Percentiles rank a stretch among this genome's conserved stretches.
Conservation (phyloP, 2,329 filamentous ascomycete species). For the Aureobasidium melanogenum region DNA sequence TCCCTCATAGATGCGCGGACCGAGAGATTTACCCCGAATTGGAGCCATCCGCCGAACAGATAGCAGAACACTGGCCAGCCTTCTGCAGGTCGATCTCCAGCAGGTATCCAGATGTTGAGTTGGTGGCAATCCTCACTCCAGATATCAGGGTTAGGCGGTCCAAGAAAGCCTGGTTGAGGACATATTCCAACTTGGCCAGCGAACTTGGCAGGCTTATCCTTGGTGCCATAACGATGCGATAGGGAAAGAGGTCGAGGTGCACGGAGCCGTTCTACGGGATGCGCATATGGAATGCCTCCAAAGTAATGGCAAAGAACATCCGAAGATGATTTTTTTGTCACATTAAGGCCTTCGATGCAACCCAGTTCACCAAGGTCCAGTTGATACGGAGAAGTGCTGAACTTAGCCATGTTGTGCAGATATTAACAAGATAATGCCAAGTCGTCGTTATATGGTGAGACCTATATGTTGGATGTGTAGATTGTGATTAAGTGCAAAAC, state of each 20-base stretch:
- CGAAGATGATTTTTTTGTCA: conserved; percentile 25
- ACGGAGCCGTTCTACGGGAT: conserved; percentile 43
- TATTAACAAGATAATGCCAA: not conserved
- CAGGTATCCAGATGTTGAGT: conserved; percentile 47
- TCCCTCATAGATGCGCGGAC: no score
- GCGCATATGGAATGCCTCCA: conserved; percentile 47
- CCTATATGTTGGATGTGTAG: no score
- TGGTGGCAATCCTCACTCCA: conserved; percentile 49
- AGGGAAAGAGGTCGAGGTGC: conserved; percentile 39
- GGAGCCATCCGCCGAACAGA: conserved; percentile 50
- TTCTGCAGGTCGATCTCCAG: conserved; percentile 32
- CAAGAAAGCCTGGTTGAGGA: conserved; percentile 38
- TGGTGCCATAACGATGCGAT: conserved; percentile 44
- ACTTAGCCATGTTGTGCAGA: conserved; percentile 2
- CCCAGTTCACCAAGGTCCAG: conserved; percentile 37
- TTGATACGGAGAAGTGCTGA: conserved; percentile 21
- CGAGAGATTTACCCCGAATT: conserved; percentile 35
- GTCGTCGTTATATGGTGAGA: no score
- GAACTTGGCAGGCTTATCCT: conserved; percentile 38
- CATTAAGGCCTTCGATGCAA: conserved; percentile 41
- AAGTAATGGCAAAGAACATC: conserved; percentile 40
- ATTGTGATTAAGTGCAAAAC: no score
- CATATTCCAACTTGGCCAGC: conserved; percentile 36
- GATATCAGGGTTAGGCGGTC: conserved; percentile 15
- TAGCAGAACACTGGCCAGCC: conserved; percentile 52